phyloP scores from a whole-genome alignment of 345 rosid species.

The Lumnitzera racemosa region DNA sequence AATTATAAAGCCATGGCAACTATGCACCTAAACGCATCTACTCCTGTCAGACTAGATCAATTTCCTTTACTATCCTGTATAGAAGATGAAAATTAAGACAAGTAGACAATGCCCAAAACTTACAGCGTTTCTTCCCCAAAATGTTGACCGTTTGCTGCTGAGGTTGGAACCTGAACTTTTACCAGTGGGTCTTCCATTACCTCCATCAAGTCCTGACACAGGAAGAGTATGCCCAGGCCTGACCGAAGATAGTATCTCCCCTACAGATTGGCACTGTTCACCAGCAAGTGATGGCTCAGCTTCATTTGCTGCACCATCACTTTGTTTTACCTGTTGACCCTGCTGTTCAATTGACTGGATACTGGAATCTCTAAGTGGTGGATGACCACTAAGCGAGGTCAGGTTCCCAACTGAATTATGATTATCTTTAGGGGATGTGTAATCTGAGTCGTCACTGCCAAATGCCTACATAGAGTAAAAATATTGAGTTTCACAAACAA shows the following conservation, averaged over 20 bases:
- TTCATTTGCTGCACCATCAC: constrained; percentile 37
- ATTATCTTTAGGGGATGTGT: constrained; percentile 51
- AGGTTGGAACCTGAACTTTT: constrained; percentile 54
- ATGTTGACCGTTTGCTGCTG: constrained; percentile 56
- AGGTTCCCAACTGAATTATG: constrained; percentile 37
- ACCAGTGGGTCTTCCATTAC: constrained; percentile 50
- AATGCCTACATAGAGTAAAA: constrained; percentile 48
- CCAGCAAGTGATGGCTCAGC: constrained; percentile 42
- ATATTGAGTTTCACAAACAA: constrained; percentile 7
- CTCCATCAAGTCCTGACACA: constrained; percentile 46
- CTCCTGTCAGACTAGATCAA: neutral
- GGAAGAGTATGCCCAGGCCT: constrained; percentile 51
- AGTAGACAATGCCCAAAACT: constrained; percentile 24
- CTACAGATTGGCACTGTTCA: constrained; percentile 72
- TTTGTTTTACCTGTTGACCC: constrained; percentile 41
- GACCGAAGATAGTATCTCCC: constrained; percentile 57
- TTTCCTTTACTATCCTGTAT: neutral
- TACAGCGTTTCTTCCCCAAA: constrained; percentile 94
- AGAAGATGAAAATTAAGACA: neutral
- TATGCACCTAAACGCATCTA: no score
- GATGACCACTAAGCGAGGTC: constrained; percentile 31
- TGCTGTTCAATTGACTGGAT: constrained; percentile 43
- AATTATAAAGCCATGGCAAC: no score
- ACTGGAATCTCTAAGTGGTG: constrained; percentile 33
- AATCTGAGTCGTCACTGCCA: constrained; percentile 82